These are phyloP conservation scores for Shiraia sp. DNA, from an alignment of 2,329 filamentous ascomycete genomes.

Conservation along the genomic window DNA sequence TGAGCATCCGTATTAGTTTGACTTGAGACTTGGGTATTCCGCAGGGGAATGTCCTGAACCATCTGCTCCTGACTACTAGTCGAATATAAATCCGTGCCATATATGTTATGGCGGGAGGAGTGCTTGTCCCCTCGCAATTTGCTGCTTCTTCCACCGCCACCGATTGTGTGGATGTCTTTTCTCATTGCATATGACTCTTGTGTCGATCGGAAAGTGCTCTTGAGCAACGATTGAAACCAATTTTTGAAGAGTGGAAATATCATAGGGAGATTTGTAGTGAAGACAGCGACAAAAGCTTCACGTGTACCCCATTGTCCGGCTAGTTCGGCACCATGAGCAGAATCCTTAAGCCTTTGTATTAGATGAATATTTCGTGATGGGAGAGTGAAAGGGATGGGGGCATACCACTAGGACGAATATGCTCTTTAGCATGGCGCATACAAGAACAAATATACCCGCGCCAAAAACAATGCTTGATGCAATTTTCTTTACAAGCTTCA, in stretches of 20 bases:
- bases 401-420: conserved; percentile 52
- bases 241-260: conserved; percentile 13
- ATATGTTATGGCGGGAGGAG: no score
- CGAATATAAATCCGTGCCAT: no score
- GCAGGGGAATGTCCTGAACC: no score
- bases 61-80: no score
- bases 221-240: conserved; percentile 13
- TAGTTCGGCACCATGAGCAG: conserved; percentile 46
- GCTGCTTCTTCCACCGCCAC: conserved; percentile 16
- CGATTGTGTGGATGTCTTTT: conserved; percentile 21
- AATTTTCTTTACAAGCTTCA: conserved; percentile 57
- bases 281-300: conserved; percentile 52
- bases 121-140: no score
- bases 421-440: conserved; percentile 59
- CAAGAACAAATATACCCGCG: conserved; percentile 60
- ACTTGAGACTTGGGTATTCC: no score
- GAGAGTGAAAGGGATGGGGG: no score
- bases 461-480: conserved; percentile 59
- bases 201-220: conserved; percentile 12
- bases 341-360: conserved; percentile 26
- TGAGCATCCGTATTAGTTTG: no score
- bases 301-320: conserved; percentile 52
- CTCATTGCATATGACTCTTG: no score
- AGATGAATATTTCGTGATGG: no score
- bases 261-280: conserved; percentile 52